Percentiles rank a stretch among this genome's conserved stretches.
phyloP scores from a whole-genome alignment of 371 early-diverging fungal genomes.

The Coemansia sp. region DNA sequence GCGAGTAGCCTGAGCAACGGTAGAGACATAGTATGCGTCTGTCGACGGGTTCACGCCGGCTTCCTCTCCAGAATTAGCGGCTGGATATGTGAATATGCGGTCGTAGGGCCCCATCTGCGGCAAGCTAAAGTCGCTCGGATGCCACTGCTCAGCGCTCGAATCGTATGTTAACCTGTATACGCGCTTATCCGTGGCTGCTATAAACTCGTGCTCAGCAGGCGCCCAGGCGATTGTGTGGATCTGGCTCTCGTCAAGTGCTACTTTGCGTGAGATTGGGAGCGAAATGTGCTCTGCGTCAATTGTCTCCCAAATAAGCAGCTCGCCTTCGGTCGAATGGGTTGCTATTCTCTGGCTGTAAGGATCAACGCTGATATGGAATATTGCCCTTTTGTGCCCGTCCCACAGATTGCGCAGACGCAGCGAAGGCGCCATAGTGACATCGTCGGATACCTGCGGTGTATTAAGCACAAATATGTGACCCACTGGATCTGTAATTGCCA shows the following conservation, averaged over 20 bases:
- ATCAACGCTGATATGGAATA: constrained; percentile 51
- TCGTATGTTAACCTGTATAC: constrained; percentile 36
- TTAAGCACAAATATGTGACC: constrained; percentile 37
- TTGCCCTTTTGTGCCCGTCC: constrained; percentile 45
- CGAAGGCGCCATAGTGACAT: not conserved
- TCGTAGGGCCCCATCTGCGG: constrained; percentile 32
- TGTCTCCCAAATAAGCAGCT: constrained; percentile 47
- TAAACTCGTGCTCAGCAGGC: constrained; percentile 42
- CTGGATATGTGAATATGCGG: constrained; percentile 45
- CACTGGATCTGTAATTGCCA: constrained; percentile 29
- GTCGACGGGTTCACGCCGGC: not conserved
- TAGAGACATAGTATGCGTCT: constrained; percentile 32
- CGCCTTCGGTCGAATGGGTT: constrained; percentile 44
- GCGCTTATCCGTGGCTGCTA: constrained; percentile 40
- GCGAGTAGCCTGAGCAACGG: constrained; percentile 13
- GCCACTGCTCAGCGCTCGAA: constrained; percentile 22
- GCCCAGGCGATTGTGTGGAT: constrained; percentile 50
- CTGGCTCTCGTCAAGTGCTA: constrained; percentile 36
- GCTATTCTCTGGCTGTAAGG: constrained; percentile 45
- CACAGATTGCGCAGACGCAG: constrained; percentile 26
- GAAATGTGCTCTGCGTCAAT: not conserved
- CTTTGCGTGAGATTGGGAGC: constrained; percentile 33
- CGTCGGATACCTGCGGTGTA: not conserved
- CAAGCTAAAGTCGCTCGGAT: constrained; percentile 21
- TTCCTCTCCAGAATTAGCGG: constrained; percentile 8